Conservation (phyloP, 1,284 basidiomycete species). For the Trichosporon sp. region DNA sequence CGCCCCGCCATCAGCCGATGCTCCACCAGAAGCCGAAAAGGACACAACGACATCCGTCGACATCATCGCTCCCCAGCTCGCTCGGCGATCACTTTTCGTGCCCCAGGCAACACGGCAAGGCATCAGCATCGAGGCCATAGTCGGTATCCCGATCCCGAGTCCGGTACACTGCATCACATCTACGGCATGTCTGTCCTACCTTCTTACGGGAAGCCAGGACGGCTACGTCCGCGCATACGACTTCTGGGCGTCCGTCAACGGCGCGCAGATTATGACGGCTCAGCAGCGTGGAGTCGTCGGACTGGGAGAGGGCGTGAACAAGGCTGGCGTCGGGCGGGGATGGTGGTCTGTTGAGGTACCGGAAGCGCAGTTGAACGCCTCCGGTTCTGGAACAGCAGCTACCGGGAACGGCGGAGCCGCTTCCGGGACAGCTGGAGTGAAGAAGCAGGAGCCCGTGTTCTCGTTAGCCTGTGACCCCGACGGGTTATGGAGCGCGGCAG, state of each 20-base stretch:
- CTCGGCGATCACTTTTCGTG: constrained; percentile 45
- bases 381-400: background rate
- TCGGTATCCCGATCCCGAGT: constrained; percentile 83
- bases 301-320: constrained; percentile 88
- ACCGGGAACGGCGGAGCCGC: constrained; percentile 30
- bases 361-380: constrained; percentile 3
- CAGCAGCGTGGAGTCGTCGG: constrained; percentile 86
- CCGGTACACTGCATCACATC: constrained; percentile 83
- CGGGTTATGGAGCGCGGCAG: constrained; percentile 84
- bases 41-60: constrained; percentile 23
- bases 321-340: constrained; percentile 78
- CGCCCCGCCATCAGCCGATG: constrained; percentile 16
- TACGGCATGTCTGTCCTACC: constrained; percentile 82
- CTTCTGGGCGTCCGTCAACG: constrained; percentile 83
- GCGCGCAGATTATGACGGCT: constrained; percentile 81
- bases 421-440: background rate
- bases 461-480: constrained; percentile 86
- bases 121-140: constrained; percentile 85
- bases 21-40: background rate
- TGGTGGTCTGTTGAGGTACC: constrained; percentile 71
- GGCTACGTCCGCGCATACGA: constrained; percentile 94
- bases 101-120: constrained; percentile 27
- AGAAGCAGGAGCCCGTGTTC: constrained; percentile 70
- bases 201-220: constrained; percentile 89
- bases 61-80: constrained; percentile 40